These are phyloP conservation scores for Colletotrichum coccodes DNA, from an alignment of 2,329 filamentous ascomycete genomes.

Conservation along the genomic window DNA sequence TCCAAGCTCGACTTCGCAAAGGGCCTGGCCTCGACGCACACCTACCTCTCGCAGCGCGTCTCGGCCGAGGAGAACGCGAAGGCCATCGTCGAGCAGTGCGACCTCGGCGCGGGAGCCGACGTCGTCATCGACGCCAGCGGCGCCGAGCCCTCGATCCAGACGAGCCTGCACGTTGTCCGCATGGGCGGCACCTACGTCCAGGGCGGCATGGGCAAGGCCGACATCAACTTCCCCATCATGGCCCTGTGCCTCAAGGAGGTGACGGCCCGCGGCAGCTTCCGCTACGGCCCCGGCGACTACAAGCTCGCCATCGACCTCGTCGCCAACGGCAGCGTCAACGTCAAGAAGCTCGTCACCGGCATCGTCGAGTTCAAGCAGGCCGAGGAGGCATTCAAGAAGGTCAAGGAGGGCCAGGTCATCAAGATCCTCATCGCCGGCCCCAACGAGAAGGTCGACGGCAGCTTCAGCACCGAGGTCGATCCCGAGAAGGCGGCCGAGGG, in stretches of 20 bases:
- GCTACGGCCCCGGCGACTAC: slow-evolving; percentile 91
- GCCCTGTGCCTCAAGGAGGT: slow-evolving; percentile 90
- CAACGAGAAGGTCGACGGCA: slow-evolving; percentile 63
- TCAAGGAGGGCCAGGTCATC: slow-evolving; percentile 83
- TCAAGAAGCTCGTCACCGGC: slow-evolving; percentile 83
- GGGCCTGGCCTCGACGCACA: slow-evolving; percentile 77
- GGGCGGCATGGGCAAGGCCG: slow-evolving; percentile 88
- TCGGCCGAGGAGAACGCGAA: slow-evolving; percentile 78
- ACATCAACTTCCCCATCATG: slow-evolving; percentile 93
- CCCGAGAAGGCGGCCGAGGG: slow-evolving; percentile 27
- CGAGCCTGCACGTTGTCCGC: slow-evolving; percentile 76
- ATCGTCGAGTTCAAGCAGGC: slow-evolving; percentile 84
- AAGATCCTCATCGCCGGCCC: slow-evolving; percentile 76
- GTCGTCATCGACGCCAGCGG: slow-evolving; percentile 84
- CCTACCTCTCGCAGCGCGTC: slow-evolving; percentile 71
- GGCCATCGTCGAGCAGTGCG: slow-evolving; percentile 71
- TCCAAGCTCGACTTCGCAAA: slow-evolving; percentile 82
- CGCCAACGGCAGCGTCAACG: slow-evolving; percentile 76
- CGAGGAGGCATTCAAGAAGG: slow-evolving; percentile 86
- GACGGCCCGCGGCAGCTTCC: slow-evolving; percentile 86
- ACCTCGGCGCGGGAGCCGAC: slow-evolving; percentile 75
- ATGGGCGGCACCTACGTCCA: slow-evolving; percentile 83
- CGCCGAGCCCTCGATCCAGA: slow-evolving; percentile 82
- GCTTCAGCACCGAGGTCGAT: slow-evolving; percentile 29
- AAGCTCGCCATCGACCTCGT: slow-evolving; percentile 84